These are phyloP conservation scores for Sphagnum fallax DNA, from an alignment of 228 moss, liverwort and hornwort species.

Conservation along the genomic window DNA sequence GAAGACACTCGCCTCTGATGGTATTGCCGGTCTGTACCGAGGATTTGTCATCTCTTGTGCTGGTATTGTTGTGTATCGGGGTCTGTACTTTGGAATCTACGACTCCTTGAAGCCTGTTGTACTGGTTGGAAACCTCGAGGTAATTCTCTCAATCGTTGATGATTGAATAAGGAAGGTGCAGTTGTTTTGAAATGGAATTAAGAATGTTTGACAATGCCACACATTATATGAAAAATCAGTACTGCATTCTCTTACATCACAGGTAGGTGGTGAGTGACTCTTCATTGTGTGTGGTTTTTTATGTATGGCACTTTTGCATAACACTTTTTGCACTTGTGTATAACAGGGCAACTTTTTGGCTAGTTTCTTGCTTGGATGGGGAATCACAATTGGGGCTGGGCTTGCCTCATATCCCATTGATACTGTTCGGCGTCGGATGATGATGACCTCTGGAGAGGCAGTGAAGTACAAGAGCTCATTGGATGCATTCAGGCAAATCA, in stretches of 20 bases:
- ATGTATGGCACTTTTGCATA: not conserved
- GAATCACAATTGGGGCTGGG: constrained; percentile 10
- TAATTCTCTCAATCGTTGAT: not conserved
- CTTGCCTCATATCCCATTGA: constrained; percentile 8
- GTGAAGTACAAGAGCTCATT: constrained; percentile 12
- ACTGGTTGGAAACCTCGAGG: constrained; percentile 12
- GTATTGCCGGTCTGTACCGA: constrained; percentile 13
- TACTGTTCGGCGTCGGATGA: constrained; percentile 12
- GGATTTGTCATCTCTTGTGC: constrained; percentile 13
- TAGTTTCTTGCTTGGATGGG: constrained; percentile 13
- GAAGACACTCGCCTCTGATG: constrained; percentile 11
- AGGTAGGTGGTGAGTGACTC: not conserved
- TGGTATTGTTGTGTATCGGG: constrained; percentile 17
- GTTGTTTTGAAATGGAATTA: not conserved
- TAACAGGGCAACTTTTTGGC: constrained; percentile 14
- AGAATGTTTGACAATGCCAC: not conserved
- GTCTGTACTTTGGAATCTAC: constrained; percentile 16
- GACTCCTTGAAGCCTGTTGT: constrained; percentile 14
- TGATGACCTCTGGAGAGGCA: constrained; percentile 14
- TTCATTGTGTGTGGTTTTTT: not conserved
- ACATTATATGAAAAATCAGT: not conserved
- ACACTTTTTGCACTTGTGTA: not conserved
- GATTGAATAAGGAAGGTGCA: not conserved
- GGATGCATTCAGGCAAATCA: constrained; percentile 15
- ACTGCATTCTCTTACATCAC: not conserved